phyloP scores from a whole-genome alignment of 306 rosid genomes.

The Casuarina equisetifolia region DNA sequence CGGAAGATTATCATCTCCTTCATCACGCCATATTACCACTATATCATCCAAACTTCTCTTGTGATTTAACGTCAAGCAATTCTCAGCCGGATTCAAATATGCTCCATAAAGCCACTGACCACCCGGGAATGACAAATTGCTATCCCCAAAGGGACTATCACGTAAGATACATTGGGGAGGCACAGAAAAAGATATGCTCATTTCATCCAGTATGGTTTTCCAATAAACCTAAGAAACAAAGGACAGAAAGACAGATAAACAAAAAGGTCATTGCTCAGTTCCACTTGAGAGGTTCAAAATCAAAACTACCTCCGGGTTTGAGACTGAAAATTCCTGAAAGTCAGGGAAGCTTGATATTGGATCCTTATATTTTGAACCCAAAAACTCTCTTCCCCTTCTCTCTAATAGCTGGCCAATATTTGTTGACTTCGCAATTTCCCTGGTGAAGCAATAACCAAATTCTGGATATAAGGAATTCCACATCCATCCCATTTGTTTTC shows the following conservation, averaged over 20 bases:
- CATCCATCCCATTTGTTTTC: conserved; percentile 1
- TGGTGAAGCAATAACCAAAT: conserved; percentile 32
- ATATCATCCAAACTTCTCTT: conserved; percentile 67
- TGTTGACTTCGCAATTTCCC: conserved; percentile 57
- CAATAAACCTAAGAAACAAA: conserved; percentile 68
- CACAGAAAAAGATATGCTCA: conserved; percentile 56
- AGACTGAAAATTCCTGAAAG: conserved; percentile 78
- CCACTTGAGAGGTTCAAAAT: conserved; percentile 1
- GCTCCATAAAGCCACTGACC: conserved; percentile 95
- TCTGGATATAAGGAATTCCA: conserved; percentile 10
- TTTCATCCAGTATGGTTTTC: conserved; percentile 70
- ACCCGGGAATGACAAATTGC: conserved; percentile 45
- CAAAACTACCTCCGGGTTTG: conserved; percentile 67
- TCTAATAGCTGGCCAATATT: conserved; percentile 71
- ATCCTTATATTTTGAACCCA: conserved; percentile 75
- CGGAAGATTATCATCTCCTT: conserved; percentile 66
- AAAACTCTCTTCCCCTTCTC: conserved; percentile 65
- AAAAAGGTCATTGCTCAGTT: conserved; percentile 14
- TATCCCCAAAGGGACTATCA: conserved; percentile 38
- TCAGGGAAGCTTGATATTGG: conserved; percentile 76
- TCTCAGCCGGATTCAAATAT: conserved; percentile 69
- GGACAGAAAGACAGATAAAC: conserved; percentile 11
- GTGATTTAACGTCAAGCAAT: conserved; percentile 58
- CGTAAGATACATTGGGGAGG: conserved; percentile 74
- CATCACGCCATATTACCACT: conserved; percentile 76